These are phyloP conservation scores for Coniosporium tulheliwenetii DNA, from an alignment of 2,329 filamentous ascomycete genomes.

Conservation along the genomic window DNA sequence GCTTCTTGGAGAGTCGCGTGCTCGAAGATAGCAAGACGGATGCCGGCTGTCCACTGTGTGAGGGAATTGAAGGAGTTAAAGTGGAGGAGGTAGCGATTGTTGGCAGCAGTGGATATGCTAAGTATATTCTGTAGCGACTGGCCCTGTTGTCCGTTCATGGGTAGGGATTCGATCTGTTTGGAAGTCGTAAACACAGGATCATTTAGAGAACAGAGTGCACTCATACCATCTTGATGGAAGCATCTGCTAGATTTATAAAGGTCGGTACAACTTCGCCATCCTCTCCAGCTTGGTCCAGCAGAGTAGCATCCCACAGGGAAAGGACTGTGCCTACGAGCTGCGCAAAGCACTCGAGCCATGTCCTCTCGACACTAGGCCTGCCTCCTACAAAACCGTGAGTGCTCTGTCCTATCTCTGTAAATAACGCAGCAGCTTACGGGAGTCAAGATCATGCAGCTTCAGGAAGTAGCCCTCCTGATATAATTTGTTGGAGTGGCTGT, in stretches of 20 bases:
- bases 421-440: constrained; percentile 41
- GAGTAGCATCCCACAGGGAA: constrained; percentile 88
- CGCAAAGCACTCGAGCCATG: constrained; percentile 93
- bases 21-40: constrained; percentile 87
- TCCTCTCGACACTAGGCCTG: constrained; percentile 67
- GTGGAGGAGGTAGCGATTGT: constrained; percentile 88
- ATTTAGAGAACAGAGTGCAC: constrained; percentile 7
- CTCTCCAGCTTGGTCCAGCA: constrained; percentile 73
- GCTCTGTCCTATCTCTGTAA: not conserved
- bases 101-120: constrained; percentile 86
- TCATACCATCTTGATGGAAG: constrained; percentile 88
- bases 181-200: constrained; percentile 6
- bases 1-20: constrained; percentile 87
- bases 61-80: constrained; percentile 91
- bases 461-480: constrained; percentile 98
- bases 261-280: constrained; percentile 75
- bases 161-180: constrained; percentile 49
- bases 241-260: constrained; percentile 94
- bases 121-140: constrained; percentile 86
- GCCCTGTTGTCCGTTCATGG: constrained; percentile 61
- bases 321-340: constrained; percentile 91
- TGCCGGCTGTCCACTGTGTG: constrained; percentile 89
- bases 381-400: constrained; percentile 45
- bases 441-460: constrained; percentile 89
- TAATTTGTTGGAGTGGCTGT: constrained; percentile 88